Conservation (phyloP, 2,329 filamentous ascomycete genomes). For the Nigrograna mackinnonii region DNA sequence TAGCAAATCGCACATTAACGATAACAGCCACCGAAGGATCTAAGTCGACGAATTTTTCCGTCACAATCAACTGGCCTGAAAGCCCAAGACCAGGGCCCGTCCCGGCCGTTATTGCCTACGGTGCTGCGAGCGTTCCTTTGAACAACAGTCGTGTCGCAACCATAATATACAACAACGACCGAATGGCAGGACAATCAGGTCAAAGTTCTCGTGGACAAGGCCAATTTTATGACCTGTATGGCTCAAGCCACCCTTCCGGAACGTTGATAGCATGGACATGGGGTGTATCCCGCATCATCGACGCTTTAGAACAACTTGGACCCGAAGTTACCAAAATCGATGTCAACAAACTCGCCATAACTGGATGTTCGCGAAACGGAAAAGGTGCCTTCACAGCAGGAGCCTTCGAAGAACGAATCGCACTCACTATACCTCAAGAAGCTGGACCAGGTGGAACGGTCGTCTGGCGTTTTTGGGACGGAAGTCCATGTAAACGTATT, state of each 20-base stretch:
- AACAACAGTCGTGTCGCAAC: slow-evolving; percentile 51
- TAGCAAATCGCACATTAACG: slow-evolving; percentile 15
- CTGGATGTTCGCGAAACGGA: slow-evolving; percentile 63
- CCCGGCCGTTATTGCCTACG: slow-evolving; percentile 59
- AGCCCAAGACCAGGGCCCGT: slow-evolving; percentile 46
- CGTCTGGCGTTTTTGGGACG: slow-evolving; percentile 61
- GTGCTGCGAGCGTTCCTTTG: slow-evolving; percentile 55
- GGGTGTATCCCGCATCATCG: slow-evolving; percentile 60
- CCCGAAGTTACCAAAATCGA: slow-evolving; percentile 51
- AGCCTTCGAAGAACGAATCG: slow-evolving; percentile 58
- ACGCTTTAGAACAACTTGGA: slow-evolving; percentile 61
- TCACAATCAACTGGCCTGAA: slow-evolving; percentile 22
- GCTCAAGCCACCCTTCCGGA: slow-evolving; percentile 53
- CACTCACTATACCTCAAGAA: slow-evolving; percentile 62
- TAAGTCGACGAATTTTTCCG: slow-evolving; percentile 20
- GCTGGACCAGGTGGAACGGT: slow-evolving; percentile 60
- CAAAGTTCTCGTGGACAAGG: slow-evolving; percentile 56
- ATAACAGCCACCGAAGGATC: slow-evolving; percentile 16
- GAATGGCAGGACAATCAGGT: slow-evolving; percentile 54
- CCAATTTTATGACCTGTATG: slow-evolving; percentile 61
- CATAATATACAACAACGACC: slow-evolving; percentile 59
- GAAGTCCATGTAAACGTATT: slow-evolving; percentile 43
- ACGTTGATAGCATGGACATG: slow-evolving; percentile 62
- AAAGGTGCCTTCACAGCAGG: slow-evolving; percentile 62
- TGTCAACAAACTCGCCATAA: slow-evolving; percentile 47